Evolutionary conservation across 352 stramenopile genomes (phyloP), one percentile per base, ranked within the genome.

Genomic region (Phytophthora palmivora): DNA sequence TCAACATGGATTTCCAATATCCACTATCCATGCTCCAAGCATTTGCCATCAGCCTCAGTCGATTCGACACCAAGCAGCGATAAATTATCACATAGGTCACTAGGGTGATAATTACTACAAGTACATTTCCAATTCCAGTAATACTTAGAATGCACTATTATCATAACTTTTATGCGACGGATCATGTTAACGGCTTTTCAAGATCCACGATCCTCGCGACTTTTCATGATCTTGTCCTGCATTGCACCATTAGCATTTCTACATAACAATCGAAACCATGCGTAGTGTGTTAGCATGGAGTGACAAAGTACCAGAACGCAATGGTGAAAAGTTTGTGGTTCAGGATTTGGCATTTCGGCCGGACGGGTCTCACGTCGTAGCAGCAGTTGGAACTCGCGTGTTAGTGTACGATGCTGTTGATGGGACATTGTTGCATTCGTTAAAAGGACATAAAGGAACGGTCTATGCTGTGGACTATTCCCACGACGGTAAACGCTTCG

Each of bases 1-100:
- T 98, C 79, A 98, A 97, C 70, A 95, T 98, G 84, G 92, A 98
- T 70, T 97, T 96, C 63, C 86, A 96, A 65, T 97, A 96, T 73
- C 93, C 93, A 18, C 74, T 98, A 21, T 96, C 87, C 18, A 88
- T 97, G 78, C 70, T 98, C 2, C 91, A 97, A 74, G 92, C 91
- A 0, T 98, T 98, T 50, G 93, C 87, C 15, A 97, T 98, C 62
- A 92, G 86, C 56, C 80, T 98, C 54, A 94, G 81, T 53, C 82
- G 94, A 32, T 98, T 98, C 57, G 91, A 97, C 70, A 94, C 84
- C 21, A 96, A 97, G 65, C 86, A 92, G 56, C 54, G 78, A 59
- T 91, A 84, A 81, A 39, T 18, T 42, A 3, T 9, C 30, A 12
- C 7, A 11, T 7, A 12, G 30, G 30, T 34, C 7, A 34, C 11